phyloP scores from a whole-genome alignment of 164 flowering plant species.

The Aristolochia fimbriata region DNA sequence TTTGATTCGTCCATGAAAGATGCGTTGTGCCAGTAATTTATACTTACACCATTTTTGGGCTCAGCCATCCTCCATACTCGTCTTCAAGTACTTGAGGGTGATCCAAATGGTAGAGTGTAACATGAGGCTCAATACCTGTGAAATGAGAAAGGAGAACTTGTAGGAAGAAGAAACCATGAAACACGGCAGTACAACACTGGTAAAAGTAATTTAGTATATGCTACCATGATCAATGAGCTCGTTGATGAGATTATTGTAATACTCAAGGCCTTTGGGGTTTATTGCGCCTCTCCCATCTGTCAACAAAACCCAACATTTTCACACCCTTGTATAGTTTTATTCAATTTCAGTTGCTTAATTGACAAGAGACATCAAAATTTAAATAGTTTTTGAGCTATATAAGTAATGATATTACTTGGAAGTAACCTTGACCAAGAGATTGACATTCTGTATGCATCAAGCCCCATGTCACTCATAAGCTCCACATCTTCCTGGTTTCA shows the following conservation, averaged over 20 bases:
- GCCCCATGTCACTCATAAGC: conserved; percentile 12
- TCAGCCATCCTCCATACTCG: conserved; percentile 22
- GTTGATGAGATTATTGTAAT: conserved; percentile 16
- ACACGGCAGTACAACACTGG: not conserved
- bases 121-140: conserved; percentile 25
- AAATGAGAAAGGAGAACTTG: not conserved
- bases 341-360: not conserved
- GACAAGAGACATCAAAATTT: not conserved
- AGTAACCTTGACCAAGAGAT: conserved; percentile 18
- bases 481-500: conserved; percentile 15
- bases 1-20: too few species aligned
- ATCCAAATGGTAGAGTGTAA: conserved; percentile 20
- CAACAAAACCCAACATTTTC: too few species aligned
- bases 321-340: not conserved
- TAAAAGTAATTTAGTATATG: not conserved
- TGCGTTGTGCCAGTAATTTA: too few species aligned
- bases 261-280: conserved; percentile 12
- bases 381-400: too few species aligned
- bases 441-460: conserved; percentile 17
- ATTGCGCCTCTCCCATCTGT: conserved; percentile 16
- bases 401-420: conserved; percentile 11
- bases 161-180: not conserved
- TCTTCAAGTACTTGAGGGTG: conserved; percentile 28
- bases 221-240: conserved; percentile 12
- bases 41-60: conserved; percentile 20